Evolutionary conservation across 257 asterid species (phyloP), one percentile per base, ranked within the genome.

Genomic region (Salvia splendens): DNA sequence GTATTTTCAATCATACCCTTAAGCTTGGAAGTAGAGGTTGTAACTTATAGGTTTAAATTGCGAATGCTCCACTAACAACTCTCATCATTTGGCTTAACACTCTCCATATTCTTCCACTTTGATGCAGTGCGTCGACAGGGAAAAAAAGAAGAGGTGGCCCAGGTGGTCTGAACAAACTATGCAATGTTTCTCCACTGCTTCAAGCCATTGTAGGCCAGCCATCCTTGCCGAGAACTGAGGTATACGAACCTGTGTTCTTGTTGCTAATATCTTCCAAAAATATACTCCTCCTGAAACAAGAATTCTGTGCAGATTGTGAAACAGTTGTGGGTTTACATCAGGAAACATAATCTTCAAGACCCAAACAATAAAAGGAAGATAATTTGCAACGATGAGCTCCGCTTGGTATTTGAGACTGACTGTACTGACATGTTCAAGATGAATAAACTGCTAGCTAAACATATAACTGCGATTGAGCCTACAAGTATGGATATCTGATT

Each of bases 191-290:
- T 68, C 96, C 96, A 11, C 82, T 79, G 80, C 95, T 91, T 65
- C 92, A 89, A 83, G 70, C 84, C 36, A 83, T 89, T 70, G 96
- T 91, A 53, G 98, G 96, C 51, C 96, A 91, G 67, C 85, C 95
- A 59, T 77, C 95, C 52, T 42, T 91, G 85, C 90, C 98, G 53
- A 85, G 96, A 80, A 89, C 96, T 51, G 98, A 91, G 96, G 98
- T 91, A 54, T 57, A 36, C n/a, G 47, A 33, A 10, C 45, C 59
- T 47, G 15, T 33, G 56, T 56, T 69, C 30, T 47, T 45, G 7
- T 65, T 67, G 52, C 12, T 17, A 71, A 24, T 62, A 46, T 63
- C 43, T 57, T 63, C 53, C 17, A 15, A 49, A 55, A 8, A 47
- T 64, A 32, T 24, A 55, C 54, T 56, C 46, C 58, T 52, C 61